Evolutionary conservation across 2,329 filamentous ascomycete species (phyloP), one percentile per base, ranked within the genome.

Genomic region (Fusarium staphyleae): DNA sequence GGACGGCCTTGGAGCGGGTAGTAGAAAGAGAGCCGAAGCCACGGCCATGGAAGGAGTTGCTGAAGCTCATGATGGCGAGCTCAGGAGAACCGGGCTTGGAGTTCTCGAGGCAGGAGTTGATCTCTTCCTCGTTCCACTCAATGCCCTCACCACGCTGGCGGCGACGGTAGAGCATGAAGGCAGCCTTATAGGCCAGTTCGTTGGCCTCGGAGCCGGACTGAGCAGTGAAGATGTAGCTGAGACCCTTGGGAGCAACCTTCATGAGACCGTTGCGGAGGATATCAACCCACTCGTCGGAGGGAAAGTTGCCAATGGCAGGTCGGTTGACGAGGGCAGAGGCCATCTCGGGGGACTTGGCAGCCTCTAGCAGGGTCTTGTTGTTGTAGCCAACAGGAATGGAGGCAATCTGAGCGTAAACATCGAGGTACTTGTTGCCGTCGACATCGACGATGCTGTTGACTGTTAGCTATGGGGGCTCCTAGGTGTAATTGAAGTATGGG

Each of bases 311-410:
- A 48, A 91, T 80, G 3, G 89, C 89, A 2, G 90, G 90, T 47
- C 90, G 83, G 78, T 93, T 92, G 78, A 92, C 88, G 60, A 93
- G 75, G 35, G 88, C 84, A 46, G 80, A 85, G 63, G 82, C 80
- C 87, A 92, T 91, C 70, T 91, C 86, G 32, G 85, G 84, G 24
- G 87, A 87, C 51, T 80, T 79, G 34, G 88, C 87, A 30, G 86
- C 86, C 62, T 81, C 76, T 60, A 85, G 78, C 56, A 93, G 82
- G 44, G 82, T 75, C 10, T 87, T 81, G 74, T 93, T 92, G 81
- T 88, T 92, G 81, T 93, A 93, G 58, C 90, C 90, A 41, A 93
- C 85, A 9, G 90, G 88, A 65, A 93, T 93, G 18, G 89, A 92
- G 52, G 90, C 90, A 70, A 93, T 93, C 74, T 93, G 90, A 43